Base-by-base conservation (phyloP, 176 grass and related monocot genomes). In the Phragmites australis region DNA sequence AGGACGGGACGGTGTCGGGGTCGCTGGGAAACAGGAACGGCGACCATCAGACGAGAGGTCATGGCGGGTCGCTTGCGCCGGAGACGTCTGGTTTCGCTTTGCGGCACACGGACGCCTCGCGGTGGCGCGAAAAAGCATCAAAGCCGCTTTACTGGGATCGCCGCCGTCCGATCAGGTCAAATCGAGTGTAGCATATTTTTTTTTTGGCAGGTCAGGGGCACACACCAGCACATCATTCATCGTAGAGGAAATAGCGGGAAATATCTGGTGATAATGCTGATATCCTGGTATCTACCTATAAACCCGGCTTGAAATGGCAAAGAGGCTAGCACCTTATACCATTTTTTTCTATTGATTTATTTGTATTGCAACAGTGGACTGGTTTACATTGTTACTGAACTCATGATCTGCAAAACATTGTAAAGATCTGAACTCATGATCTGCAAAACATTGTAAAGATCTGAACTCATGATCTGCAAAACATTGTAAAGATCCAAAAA, bases 21-120 rank as follows among this genome's bases (percentile, higher is more conserved):
- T 32, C 46, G 23, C 25, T 29, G 40, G 78, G 65, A 70, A 70
- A 2, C 70, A 75, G 37, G 48, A 21, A 42, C 8, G 61, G 22
- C 17, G 65, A 67, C 23, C 10, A 22, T 30, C 46, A 9, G 23
- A 11, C 6, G 59, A 23, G 67, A 54, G 59, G 8, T 47, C 13
- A 12, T 14, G 1, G n/a, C n/a, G n/a, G 69, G 60, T 81, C 45
- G 64, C 64, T 64, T 71, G 37, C 55, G 46, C 25, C 44, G 7
- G 45, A 14, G 50, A 55, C 40, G 55, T 8, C 26, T 16, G 7
- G n/a, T 3, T 64, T n/a, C 29, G 19, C 86, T 58, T 88, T 83
- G 81, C 75, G 75, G 75, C 59, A 74, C 18, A 27, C 30, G 60
- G 68, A 88, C 58, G 81, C 67, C 80, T 73, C 29, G 37, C 16